Percentiles rank a stretch among this genome's conserved stretches.
These are phyloP conservation scores for Fusarium verrucosum DNA, from an alignment of 2,329 filamentous ascomycete species.

Conservation along the genomic window DNA sequence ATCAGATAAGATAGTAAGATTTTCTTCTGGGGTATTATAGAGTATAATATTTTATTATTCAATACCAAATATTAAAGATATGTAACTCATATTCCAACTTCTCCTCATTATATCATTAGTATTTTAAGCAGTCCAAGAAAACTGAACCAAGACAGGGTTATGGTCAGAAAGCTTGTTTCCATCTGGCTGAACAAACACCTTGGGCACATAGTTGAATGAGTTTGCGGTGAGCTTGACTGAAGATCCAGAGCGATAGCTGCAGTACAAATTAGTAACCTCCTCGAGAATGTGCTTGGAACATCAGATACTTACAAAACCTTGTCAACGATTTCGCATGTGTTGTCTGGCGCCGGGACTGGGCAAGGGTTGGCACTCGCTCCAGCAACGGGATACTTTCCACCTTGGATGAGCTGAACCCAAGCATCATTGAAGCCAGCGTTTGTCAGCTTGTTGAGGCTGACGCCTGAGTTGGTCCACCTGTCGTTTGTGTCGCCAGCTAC, in stretches of 20 bases:
- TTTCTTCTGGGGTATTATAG: no score
- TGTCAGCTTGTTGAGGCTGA: conserved; percentile 59
- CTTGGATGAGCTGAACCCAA: conserved; percentile 66
- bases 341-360: conserved; percentile 63
- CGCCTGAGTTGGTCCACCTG: conserved; percentile 62
- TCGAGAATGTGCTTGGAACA: no score
- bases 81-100: no score
- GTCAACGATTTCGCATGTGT: conserved; percentile 71
- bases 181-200: conserved; percentile 65
- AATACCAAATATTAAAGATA: no score
- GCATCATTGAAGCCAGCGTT: conserved; percentile 64
- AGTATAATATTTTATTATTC: no score
- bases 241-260: conserved; percentile 60
- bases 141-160: conserved; percentile 68
- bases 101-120: no score
- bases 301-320: conserved; percentile 61
- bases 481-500: conserved; percentile 73
- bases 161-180: conserved; percentile 70
- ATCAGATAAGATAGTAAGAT: no score
- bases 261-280: not conserved
- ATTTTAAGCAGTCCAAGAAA: conserved; percentile 46
- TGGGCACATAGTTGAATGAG: conserved; percentile 63
- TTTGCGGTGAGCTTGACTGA: conserved; percentile 58
- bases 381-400: conserved; percentile 56
- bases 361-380: conserved; percentile 56